phyloP scores from a whole-genome alignment of 1,284 basidiomycete genomes.

The Ceratobasidium sp. region DNA sequence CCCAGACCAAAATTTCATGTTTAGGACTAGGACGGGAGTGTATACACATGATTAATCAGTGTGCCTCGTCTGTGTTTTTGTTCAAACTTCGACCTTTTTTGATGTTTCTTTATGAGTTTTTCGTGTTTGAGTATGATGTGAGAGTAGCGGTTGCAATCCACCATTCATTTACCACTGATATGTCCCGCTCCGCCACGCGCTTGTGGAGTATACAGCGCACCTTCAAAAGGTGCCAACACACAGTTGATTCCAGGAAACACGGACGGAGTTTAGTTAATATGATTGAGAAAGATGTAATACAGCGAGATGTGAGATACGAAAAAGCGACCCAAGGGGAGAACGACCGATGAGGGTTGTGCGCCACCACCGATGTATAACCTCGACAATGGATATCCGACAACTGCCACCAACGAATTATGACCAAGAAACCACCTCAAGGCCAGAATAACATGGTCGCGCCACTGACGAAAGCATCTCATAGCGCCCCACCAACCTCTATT shows the following conservation, averaged over 20 bases:
- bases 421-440: no score
- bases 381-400: background rate
- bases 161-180: constrained; percentile 4
- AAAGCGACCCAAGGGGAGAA: constrained; percentile 5
- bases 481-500: constrained; percentile 29
- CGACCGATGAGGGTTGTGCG: constrained; percentile 9
- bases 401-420: no score
- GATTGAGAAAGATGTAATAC: constrained; percentile 18
- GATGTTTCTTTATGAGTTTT: background rate
- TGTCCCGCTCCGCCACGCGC: no score
- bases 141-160: constrained; percentile 13
- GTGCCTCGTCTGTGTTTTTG: background rate
- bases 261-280: constrained; percentile 13
- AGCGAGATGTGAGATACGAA: constrained; percentile 5
- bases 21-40: background rate
- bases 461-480: background rate
- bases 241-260: no score
- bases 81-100: background rate
- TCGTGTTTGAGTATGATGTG: background rate
- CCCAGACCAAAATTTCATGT: constrained; percentile 20
- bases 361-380: background rate
- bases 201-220: no score
- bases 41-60: constrained; percentile 32
- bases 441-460: background rate
- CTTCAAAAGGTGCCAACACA: no score